Conservation (phyloP, 192 early-diverging fungal species). For the Jimgerdemannia lactiflua region DNA sequence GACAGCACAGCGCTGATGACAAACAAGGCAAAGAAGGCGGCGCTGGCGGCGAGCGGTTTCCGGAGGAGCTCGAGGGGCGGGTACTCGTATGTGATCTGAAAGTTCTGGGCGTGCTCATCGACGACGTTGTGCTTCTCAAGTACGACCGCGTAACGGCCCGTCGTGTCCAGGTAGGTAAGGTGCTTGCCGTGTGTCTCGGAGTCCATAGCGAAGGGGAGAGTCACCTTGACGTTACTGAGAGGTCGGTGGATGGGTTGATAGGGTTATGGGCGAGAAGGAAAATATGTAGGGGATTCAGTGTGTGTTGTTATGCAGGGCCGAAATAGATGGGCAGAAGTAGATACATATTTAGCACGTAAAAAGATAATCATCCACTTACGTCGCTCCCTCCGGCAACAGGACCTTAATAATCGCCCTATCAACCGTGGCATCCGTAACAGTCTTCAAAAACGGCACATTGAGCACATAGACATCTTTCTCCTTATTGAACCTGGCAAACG, state of each 20-base stretch:
- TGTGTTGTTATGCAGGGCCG: no score
- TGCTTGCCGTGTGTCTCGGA: slow-evolving; percentile 40
- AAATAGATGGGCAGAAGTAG: no score
- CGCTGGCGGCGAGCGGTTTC: slow-evolving; percentile 61
- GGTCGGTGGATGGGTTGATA: not conserved
- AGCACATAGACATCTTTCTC: slow-evolving; percentile 53
- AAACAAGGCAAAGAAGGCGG: slow-evolving; percentile 53
- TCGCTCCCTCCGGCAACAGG: slow-evolving; percentile 90
- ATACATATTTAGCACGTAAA: not conserved
- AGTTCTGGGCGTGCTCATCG: slow-evolving; percentile 52
- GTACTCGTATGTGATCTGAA: slow-evolving; percentile 59
- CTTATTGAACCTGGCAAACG: slow-evolving; percentile 57
- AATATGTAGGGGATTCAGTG: no score
- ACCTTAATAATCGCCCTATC: slow-evolving; percentile 66
- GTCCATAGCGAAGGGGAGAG: slow-evolving; percentile 61
- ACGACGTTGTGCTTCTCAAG: slow-evolving; percentile 72
- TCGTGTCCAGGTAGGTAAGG: slow-evolving; percentile 88
- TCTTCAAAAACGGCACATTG: slow-evolving; percentile 67
- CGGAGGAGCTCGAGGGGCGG: slow-evolving; percentile 38
- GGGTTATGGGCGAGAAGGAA: no score
- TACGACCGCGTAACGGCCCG: slow-evolving; percentile 79
- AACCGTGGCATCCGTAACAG: slow-evolving; percentile 60
- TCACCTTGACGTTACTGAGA: slow-evolving; percentile 63
- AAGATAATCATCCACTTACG: slow-evolving; percentile 39
- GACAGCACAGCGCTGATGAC: slow-evolving; percentile 47